These are phyloP conservation scores for Teratosphaeria destructans DNA, from an alignment of 2,329 filamentous ascomycete species.

Conservation along the genomic window DNA sequence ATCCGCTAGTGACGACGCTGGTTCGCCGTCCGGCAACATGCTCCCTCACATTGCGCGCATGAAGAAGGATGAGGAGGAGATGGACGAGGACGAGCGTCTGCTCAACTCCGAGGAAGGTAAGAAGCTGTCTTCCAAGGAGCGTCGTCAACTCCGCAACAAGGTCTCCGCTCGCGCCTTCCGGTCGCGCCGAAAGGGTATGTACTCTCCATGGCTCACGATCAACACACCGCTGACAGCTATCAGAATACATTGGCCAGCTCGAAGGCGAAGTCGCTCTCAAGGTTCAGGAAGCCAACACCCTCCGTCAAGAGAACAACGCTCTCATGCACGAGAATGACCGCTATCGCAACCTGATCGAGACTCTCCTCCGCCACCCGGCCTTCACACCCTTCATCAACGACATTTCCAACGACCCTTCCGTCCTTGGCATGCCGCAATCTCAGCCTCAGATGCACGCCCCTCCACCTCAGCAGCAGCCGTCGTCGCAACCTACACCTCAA, in stretches of 20 bases:
- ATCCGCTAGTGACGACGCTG: conserved; percentile 34
- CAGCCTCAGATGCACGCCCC: conserved; percentile 20
- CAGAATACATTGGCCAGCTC: conserved; percentile 94
- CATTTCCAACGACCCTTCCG: conserved; percentile 30
- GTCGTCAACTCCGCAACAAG: conserved; percentile 95
- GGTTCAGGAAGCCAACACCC: conserved; percentile 70
- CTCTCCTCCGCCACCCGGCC: conserved; percentile 49
- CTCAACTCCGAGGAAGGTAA: conserved; percentile 96
- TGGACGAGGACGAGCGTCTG: conserved; percentile 94
- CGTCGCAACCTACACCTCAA: conserved; percentile 1
- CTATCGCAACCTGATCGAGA: conserved; percentile 59
- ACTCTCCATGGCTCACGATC: conserved; percentile 31
- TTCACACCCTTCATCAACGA: conserved; percentile 38
- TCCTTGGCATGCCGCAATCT: conserved; percentile 16
- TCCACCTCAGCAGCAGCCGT: conserved; percentile 11
- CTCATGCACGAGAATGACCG: conserved; percentile 54
- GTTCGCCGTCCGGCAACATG: conserved; percentile 29
- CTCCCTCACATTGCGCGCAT: conserved; percentile 60
- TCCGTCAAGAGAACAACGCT: conserved; percentile 70
- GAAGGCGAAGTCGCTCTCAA: conserved; percentile 80
- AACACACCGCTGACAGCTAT: conserved; percentile 25
- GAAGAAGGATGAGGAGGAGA: conserved; percentile 94
- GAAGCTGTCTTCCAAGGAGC: conserved; percentile 97
- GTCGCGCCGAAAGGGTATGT: conserved; percentile 88
- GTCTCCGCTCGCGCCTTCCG: conserved; percentile 96